Percentiles rank a stretch among this genome's conserved stretches.
Conservation (phyloP, 2,329 filamentous ascomycete genomes). For the Drechslerella stenobrocha region DNA sequence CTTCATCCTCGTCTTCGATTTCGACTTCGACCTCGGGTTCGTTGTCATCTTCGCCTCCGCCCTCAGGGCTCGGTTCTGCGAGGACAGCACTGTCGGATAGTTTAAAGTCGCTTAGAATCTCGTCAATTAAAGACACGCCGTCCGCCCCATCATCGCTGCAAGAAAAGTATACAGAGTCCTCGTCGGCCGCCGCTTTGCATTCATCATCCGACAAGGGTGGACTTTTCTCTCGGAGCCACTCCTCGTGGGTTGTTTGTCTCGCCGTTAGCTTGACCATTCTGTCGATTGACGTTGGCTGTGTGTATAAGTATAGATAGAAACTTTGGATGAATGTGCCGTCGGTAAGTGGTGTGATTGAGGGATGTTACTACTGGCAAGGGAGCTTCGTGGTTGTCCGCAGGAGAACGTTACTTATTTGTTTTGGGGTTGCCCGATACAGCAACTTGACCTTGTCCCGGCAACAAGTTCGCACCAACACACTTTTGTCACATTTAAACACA, state of each 20-base stretch:
- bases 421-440: slow-evolving; percentile 1
- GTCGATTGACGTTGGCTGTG: too few species aligned
- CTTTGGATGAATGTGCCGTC: neutral
- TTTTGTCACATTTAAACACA: slow-evolving; percentile 1
- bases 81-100: neutral
- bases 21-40: neutral
- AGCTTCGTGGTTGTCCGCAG: neutral
- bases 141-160: slow-evolving; percentile 12
- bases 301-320: too few species aligned
- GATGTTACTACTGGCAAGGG: neutral
- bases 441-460: neutral
- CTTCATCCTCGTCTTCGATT: neutral
- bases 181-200: neutral
- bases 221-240: slow-evolving; percentile 18
- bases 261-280: slow-evolving; percentile 28
- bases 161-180: slow-evolving; percentile 34
- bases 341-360: neutral
- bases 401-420: neutral
- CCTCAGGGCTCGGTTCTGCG: neutral
- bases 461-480: slow-evolving; percentile 2
- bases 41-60: neutral
- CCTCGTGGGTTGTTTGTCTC: slow-evolving; percentile 36
- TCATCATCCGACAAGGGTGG: slow-evolving; percentile 2
- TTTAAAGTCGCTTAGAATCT: neutral
- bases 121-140: neutral